Conservation (phyloP, 768 basidiomycete species). For the Rhodotorula toruloides region DNA sequence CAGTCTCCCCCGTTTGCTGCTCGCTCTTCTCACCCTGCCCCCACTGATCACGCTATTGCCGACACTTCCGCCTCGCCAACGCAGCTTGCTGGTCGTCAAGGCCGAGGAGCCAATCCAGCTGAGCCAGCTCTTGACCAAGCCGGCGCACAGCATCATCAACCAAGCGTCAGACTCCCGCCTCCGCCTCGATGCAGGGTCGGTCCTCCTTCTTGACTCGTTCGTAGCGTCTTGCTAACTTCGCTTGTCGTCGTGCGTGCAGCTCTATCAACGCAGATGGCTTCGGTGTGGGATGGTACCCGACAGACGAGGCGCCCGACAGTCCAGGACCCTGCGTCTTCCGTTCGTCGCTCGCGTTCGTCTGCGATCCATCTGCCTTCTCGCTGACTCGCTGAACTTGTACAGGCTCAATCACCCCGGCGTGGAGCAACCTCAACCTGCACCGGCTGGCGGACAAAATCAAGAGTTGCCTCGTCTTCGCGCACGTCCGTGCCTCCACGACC, state of each 20-base stretch:
- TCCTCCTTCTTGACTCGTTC: conserved; percentile 12
- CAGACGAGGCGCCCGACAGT: conserved; percentile 11
- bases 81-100: conserved; percentile 65
- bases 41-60: background rate
- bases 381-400: background rate
- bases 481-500: conserved; percentile 53
- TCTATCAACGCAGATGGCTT: conserved; percentile 64
- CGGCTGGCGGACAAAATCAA: conserved; percentile 95
- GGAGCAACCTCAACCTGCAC: conserved; percentile 92
- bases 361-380: background rate
- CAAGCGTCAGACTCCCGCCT: conserved; percentile 93
- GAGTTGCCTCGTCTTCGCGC: conserved; percentile 80
- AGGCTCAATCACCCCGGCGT: conserved; percentile 59
- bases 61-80: background rate
- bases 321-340: conserved; percentile 72
- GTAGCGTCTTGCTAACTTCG: background rate
- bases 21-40: no score
- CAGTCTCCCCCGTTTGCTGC: background rate
- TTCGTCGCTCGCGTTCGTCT: conserved; percentile 38
- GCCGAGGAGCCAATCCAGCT: conserved; percentile 87
- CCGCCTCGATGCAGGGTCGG: conserved; percentile 49
- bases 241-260: background rate
- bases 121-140: conserved; percentile 87
- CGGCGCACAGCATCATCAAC: conserved; percentile 93
- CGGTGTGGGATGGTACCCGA: conserved; percentile 75